Percentiles rank a stretch among this genome's conserved stretches.
phyloP scores from a whole-genome alignment of 208 protist genomes.

The Leishmania arabica region DNA sequence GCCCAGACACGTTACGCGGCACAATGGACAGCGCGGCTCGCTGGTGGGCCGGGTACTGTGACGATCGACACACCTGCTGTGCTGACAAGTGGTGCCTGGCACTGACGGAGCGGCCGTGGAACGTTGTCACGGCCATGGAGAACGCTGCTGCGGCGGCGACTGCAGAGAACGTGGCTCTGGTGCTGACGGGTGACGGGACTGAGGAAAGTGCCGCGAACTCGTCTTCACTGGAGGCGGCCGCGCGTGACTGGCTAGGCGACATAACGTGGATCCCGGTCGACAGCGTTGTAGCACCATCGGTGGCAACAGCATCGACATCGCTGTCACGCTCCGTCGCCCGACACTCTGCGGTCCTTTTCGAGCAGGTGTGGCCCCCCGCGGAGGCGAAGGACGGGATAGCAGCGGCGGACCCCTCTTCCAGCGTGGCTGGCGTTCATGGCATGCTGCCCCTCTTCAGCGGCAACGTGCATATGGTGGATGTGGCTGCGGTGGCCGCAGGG shows the following conservation, averaged over 20 bases:
- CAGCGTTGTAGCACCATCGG: neutral
- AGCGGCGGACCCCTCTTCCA: neutral
- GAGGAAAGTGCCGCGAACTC: neutral
- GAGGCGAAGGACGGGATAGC: neutral
- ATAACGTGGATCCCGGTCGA: conserved; percentile 7
- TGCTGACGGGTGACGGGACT: neutral
- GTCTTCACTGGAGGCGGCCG: neutral
- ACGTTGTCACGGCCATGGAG: conserved; percentile 30
- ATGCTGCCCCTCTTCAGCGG: conserved; percentile 23
- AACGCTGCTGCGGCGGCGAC: neutral
- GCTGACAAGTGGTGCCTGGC: conserved; percentile 49
- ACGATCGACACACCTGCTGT: conserved; percentile 34
- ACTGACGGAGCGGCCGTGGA: conserved; percentile 33
- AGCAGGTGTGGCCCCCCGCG: conserved; percentile 8
- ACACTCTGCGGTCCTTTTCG: conserved; percentile 41
- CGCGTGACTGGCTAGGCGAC: neutral
- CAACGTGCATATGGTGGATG: conserved; percentile 42
- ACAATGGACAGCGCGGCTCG: conserved; percentile 21
- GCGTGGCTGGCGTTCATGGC: conserved; percentile 2
- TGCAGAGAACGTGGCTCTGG: conserved; percentile 8
- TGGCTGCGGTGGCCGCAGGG: neutral
- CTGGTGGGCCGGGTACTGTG: conserved; percentile 46
- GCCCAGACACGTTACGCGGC: neutral
- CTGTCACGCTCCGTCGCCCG: neutral
- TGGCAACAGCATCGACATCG: neutral